Evolutionary conservation across 2,329 filamentous ascomycete genomes (phyloP), one percentile per base, ranked within the genome.

Genomic region (Corinectria fuckeliana): DNA sequence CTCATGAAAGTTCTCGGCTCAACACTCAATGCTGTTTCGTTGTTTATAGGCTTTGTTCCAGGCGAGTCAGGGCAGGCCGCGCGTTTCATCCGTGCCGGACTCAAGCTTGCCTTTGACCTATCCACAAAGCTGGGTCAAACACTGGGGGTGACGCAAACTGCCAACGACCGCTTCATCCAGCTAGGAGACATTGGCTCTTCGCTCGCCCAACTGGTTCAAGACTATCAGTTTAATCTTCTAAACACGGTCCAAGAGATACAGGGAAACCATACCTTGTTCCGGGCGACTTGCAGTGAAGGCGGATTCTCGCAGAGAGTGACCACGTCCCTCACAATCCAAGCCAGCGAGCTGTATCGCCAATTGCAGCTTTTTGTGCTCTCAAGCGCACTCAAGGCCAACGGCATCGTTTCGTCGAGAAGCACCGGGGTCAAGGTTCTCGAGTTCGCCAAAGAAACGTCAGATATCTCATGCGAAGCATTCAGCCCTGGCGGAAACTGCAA

Each of bases 271-370:
- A 64, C 61, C 2, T 42, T 62, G 13, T 69, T 70, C 48, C 48
- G 62, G 9, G 62, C 65, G 4, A 60, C 67, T 6, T 62, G 60
- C 14, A 56, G 56, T 38, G 50, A 67, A 2, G 68, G 67, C 13
- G 67, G 64, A 11, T 69, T 71, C 56, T 69, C 66, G 4, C 64
- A 69, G 54, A 60, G 68, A 7, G 61, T 69, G 20, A 67, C 67
- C 16, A 64, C 68, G 9, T 67, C 64, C 18, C 58, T 69, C 9
- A 69, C 67, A 2, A 61, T 68, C 16, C 67, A 70, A 51, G 56
- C 62, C 10, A 58, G 41, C n/a, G 53, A 63, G n/a, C 50, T 69
- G 18, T 70, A 64, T 53, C 60, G 57, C 7, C 57, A 67, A 28
- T 30, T 70, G 36, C 68, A 69, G 42, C 53, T 70, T 5, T 70